Conservation (phyloP, 805 yeast genomes). For the Priceomyces castillae region DNA sequence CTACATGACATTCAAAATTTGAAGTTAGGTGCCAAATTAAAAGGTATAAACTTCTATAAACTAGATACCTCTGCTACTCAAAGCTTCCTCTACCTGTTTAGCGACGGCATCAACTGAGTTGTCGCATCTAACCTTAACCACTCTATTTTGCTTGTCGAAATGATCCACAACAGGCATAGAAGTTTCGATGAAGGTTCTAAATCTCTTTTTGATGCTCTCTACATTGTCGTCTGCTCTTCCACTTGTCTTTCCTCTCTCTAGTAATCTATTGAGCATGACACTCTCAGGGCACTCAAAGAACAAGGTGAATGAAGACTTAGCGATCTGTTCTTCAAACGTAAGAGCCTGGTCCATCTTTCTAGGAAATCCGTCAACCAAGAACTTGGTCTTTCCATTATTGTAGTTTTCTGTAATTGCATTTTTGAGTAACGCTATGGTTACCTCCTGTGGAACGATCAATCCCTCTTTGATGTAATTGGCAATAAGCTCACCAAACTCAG, state of each 20-base stretch:
- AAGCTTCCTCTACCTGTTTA: conserved; percentile 60
- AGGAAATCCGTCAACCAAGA: conserved; percentile 94
- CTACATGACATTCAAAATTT: too few relatives aligned
- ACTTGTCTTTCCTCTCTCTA: conserved; percentile 90
- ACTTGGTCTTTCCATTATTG: conserved; percentile 53
- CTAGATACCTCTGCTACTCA: conserved; percentile 41
- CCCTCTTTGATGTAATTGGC: conserved; percentile 85
- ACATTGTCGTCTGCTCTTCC: conserved; percentile 93
- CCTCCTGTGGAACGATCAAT: conserved; percentile 86
- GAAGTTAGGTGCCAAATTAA: too few relatives aligned
- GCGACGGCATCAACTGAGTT: conserved; percentile 79
- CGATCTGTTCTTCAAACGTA: conserved; percentile 80
- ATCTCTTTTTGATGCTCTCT: conserved; percentile 87
- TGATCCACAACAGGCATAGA: conserved; percentile 92
- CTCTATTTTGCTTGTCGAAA: conserved; percentile 69
- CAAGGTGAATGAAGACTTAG: conserved; percentile 65
- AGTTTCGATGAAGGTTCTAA: conserved; percentile 80
- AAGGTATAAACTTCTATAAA: neutral
- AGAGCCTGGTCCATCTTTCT: conserved; percentile 97
- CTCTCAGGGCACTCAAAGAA: conserved; percentile 80
- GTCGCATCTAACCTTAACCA: conserved; percentile 76
- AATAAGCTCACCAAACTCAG: conserved; percentile 82
- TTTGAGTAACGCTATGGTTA: conserved; percentile 78
- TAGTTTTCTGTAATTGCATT: conserved; percentile 66
- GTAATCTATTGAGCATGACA: conserved; percentile 79